phyloP scores from a whole-genome alignment of 257 asterid species.

The Scutellaria galericulata region DNA sequence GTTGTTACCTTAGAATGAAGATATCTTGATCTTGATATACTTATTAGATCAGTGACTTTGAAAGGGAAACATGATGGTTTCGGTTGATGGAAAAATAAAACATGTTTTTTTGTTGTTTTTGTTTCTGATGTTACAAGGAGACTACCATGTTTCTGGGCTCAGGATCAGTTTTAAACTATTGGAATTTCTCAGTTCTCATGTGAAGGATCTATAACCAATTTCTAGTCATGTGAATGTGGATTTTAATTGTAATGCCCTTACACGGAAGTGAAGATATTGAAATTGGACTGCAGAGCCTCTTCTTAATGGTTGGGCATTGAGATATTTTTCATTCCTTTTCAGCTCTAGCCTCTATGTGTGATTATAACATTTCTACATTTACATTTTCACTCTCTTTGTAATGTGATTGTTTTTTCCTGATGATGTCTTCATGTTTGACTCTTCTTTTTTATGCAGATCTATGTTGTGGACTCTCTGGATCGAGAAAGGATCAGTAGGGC shows the following conservation, averaged over 20 bases:
- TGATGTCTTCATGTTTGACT: slow-evolving; percentile 26
- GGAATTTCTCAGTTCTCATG: slow-evolving; percentile 8
- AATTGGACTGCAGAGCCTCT: slow-evolving; percentile 16
- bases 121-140: slow-evolving; percentile 12
- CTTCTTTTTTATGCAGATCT: slow-evolving; percentile 59
- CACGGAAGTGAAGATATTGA: neutral
- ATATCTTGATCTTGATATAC: slow-evolving; percentile 23
- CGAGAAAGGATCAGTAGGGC: slow-evolving; percentile 88
- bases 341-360: slow-evolving; percentile 1
- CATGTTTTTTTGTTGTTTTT: slow-evolving; percentile 12
- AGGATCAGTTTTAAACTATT: slow-evolving; percentile 1
- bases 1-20: slow-evolving; percentile 15
- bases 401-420: neutral
- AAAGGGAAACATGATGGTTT: slow-evolving; percentile 8
- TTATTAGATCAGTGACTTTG: slow-evolving; percentile 7
- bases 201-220: slow-evolving; percentile 23
- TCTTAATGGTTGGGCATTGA: slow-evolving; percentile 21
- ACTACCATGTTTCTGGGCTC: neutral
- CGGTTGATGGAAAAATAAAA: slow-evolving; percentile 15
- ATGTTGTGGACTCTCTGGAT: slow-evolving; percentile 95
- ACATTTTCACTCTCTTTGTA: slow-evolving; percentile 25
- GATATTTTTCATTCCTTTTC: slow-evolving; percentile 21
- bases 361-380: slow-evolving; percentile 22
- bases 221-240: slow-evolving; percentile 5
- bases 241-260: neutral